Evolutionary conservation across 306 rosid genomes (phyloP).

Genomic region (Medicago truncatula): MtrunA17r5.0-ANR NC_053043.1:42025001-42025500

Average conservation of each 20-base stretch:
- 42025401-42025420: neutral
- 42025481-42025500: neutral
- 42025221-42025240: neutral
- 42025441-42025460: neutral
- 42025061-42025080: neutral
- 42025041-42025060: neutral
- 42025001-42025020: constrained; percentile 61
- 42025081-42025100: neutral
- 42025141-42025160: no score
- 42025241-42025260: neutral
- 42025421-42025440: neutral
- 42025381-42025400: neutral
- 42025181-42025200: no score
- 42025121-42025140: no score
- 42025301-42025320: neutral
- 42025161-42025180: no score
- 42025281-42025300: constrained; percentile 5
- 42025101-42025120: neutral
- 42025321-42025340: neutral
- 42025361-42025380: neutral
- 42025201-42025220: no score
- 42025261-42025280: neutral
- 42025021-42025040: neutral
- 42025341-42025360: neutral
- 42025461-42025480: neutral